Evolutionary conservation across 1,284 basidiomycete genomes (phyloP).

Genomic region (Cutaneotrichosporon sp.): DNA sequence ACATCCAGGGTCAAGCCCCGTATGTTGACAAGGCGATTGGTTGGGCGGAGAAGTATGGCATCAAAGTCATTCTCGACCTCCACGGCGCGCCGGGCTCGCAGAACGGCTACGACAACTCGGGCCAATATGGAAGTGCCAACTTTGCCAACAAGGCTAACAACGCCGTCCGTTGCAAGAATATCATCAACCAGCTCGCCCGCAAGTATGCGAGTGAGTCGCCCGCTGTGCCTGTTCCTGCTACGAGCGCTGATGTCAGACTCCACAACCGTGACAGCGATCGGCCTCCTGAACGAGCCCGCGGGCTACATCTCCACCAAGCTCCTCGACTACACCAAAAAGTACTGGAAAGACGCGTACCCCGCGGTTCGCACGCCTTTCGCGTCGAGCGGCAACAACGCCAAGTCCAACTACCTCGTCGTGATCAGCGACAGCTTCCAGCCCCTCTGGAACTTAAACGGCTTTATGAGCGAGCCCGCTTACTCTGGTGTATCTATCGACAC

Average conservation of each 20-base stretch:
- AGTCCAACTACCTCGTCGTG: conserved; percentile 52
- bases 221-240: neutral
- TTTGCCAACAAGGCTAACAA: conserved; percentile 2
- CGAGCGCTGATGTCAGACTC: conserved; percentile 42
- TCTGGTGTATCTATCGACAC: conserved; percentile 72
- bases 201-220: conserved; percentile 7
- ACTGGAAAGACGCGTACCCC: conserved; percentile 57
- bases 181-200: conserved; percentile 21
- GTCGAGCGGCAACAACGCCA: conserved; percentile 16
- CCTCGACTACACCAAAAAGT: conserved; percentile 60
- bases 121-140: conserved; percentile 49
- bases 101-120: conserved; percentile 76
- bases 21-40: conserved; percentile 59
- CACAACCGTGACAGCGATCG: conserved; percentile 58
- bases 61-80: conserved; percentile 65
- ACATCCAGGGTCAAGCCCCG: conserved; percentile 45
- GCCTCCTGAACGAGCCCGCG: conserved; percentile 63
- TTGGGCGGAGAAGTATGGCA: conserved; percentile 69
- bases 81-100: conserved; percentile 83
- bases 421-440: conserved; percentile 83
- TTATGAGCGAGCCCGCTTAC: conserved; percentile 56
- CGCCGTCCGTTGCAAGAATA: conserved; percentile 50
- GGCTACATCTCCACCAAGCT: conserved; percentile 60
- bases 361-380: conserved; percentile 67
- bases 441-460: conserved; percentile 67